Evolutionary conservation across 371 early-diverging fungal species (phyloP), one percentile per base, ranked within the genome.

Genomic region (Choanephora cucurbitarum): DNA sequence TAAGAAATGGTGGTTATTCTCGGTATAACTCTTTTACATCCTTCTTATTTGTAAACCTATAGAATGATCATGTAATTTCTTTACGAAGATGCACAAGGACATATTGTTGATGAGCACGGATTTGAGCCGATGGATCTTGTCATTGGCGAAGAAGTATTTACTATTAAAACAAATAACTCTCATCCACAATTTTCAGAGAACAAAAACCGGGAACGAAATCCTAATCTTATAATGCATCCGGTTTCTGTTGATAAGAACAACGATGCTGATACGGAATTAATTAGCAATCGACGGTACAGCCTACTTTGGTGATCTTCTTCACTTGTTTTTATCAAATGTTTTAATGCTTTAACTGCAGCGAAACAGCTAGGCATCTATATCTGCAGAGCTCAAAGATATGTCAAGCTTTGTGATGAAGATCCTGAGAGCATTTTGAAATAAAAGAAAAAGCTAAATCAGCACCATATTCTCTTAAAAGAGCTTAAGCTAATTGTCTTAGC

Each of bases 121-220:
- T 47, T 57, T 62, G 57, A 57, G 45, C 57, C 62, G 3, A 62
- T 62, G 57, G 49, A 62, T 53, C 39, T 57, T 62, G 47, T 52
- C 47, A 48, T 62, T 57, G 62, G 52, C 13, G 48, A 60, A 31
- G 62, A 52, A 52, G 32, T 56, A 33, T 62, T 56, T 44, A 37
- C 57, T 49, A 62, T 49, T 39, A 57, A 49, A 57, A 57, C 57
- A 37, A 54, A 46, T 37, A 54, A 46, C 45, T 54, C 39, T 54
- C 46, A 39, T 46, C 37, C 33, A 22, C 55, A 54, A 31, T 46
- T 46, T 24, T 39, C 37, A 46, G 33, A 39, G 34, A 46, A 45
- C 45, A 54, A 54, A 37, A 39, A 45, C 45, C 46, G 21, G 37
- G 45, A 54, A 19, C 33, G 55, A 39, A 23, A 22, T 28, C 7